Evolutionary conservation across 495 filamentous ascomycete genomes (phyloP).

Genomic region (Chaetomium tenue): DNA sequence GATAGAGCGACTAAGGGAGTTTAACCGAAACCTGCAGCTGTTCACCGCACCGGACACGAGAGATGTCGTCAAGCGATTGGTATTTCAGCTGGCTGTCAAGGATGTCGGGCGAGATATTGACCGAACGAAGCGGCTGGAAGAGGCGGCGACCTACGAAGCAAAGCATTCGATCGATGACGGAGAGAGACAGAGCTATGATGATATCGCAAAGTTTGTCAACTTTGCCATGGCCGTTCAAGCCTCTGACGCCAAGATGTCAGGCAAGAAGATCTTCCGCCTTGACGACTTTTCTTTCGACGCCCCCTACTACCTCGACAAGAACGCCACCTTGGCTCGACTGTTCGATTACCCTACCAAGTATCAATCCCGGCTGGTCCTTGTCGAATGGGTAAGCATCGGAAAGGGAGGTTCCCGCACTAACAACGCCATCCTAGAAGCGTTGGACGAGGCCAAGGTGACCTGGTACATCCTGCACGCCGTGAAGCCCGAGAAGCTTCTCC

Average conservation of each 20-base stretch:
- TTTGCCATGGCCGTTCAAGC: constrained; percentile 13
- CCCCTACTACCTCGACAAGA: constrained; percentile 14
- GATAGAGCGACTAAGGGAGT: constrained; percentile 4
- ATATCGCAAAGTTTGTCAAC: constrained; percentile 15
- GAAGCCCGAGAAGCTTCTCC: constrained; percentile 16
- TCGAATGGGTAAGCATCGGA: constrained; percentile 12
- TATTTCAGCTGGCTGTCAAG: constrained; percentile 7
- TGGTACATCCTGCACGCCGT: constrained; percentile 21
- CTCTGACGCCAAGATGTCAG: constrained; percentile 2
- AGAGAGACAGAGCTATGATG: background rate
- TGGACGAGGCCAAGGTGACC: constrained; percentile 18
- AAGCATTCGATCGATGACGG: constrained; percentile 7
- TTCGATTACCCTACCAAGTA: constrained; percentile 21
- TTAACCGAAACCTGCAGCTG: constrained; percentile 13
- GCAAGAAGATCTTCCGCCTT: constrained; percentile 18
- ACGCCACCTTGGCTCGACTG: constrained; percentile 19
- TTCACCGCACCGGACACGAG: background rate
- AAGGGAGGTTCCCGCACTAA: background rate
- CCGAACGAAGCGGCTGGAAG: constrained; percentile 9
- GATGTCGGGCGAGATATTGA: constrained; percentile 2
- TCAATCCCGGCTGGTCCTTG: constrained; percentile 18
- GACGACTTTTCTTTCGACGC: constrained; percentile 18
- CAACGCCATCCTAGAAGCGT: background rate
- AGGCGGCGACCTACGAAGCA: constrained; percentile 13
- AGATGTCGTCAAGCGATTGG: background rate